Evolutionary conservation across 2,329 filamentous ascomycete genomes (phyloP), one percentile per base, ranked within the genome.

Genomic region (Cordyceps fumosorosea): DNA sequence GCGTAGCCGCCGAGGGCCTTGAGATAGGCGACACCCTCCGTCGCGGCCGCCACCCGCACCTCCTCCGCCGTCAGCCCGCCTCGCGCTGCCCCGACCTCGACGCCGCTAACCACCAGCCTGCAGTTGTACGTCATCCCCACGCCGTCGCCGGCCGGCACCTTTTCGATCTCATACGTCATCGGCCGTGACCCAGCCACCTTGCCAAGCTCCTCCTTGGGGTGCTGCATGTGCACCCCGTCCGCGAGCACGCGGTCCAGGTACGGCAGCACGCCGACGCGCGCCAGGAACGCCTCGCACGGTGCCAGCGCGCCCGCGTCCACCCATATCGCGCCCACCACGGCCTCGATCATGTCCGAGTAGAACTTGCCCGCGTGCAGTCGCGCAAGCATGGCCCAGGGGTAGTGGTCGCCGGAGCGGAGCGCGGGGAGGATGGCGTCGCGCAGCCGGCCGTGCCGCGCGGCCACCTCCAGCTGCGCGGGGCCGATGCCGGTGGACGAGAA

Each of bases 271-370:
- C 91, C 91, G 3, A 91, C 75, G 0, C 77, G 75, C 51, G 83
- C 79, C 0, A 91, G 71, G 44, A 97, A 80, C 0, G 59, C 69
- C 56, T 81, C 77, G 68, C 91, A 96, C 0, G 71, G 72, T 0
- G 76, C 76, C 16, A 91, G 70, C 1, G 82, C 80, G 0, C 89
- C 89, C 0, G 81, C 89, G 72, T 98, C 95, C 22, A 96, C 78
- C 79, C 89, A 97, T 0, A 97, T 81, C 0, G 92, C 93, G 0
- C 90, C 93, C 0, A 98, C 74, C 0, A 96, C 72, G 37, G 85
- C 84, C 76, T 98, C 93, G 11, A 97, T 79, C 8, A 97, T 76
- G 72, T 97, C 93, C 0, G 89, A 93, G 73, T 89, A 88, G 73
- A 90, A 89, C 70, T 97, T 97, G 18, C 84, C 84, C 0, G 87